phyloP scores from a whole-genome alignment of 345 rosid species.

The Syzygium grande region DNA sequence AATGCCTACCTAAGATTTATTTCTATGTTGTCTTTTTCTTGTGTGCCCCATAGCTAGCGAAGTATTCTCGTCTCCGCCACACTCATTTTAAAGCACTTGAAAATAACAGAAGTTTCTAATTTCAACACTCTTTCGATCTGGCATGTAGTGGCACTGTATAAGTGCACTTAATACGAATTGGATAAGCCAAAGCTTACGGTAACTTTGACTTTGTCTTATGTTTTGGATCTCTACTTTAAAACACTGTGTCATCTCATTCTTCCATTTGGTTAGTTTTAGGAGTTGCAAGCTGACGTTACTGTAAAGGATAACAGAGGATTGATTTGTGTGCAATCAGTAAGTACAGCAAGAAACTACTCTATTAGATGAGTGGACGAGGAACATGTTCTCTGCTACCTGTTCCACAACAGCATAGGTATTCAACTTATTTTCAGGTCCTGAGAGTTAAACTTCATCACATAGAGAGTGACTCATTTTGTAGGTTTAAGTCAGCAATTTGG shows the following conservation, averaged over 20 bases:
- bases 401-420: not conserved
- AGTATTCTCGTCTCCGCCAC: not conserved
- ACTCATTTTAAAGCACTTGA: not conserved
- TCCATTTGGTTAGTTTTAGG: not conserved
- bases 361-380: not conserved
- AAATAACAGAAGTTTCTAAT: not conserved
- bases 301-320: not conserved
- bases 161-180: not conserved
- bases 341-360: not conserved
- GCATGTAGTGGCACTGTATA: not conserved
- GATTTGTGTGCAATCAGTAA: not conserved
- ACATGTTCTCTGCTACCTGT: not conserved
- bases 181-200: not conserved
- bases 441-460: not conserved
- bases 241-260: not conserved
- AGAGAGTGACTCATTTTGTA: not conserved
- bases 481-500: not conserved
- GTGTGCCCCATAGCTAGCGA: not conserved
- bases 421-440: not conserved
- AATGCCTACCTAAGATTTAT: not conserved
- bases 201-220: not conserved
- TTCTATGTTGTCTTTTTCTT: not conserved
- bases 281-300: not conserved
- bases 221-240: not conserved
- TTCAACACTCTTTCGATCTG: not conserved